Base-by-base conservation (phyloP, 2,329 filamentous ascomycete genomes). In the Chaetomium sp. region DNA sequence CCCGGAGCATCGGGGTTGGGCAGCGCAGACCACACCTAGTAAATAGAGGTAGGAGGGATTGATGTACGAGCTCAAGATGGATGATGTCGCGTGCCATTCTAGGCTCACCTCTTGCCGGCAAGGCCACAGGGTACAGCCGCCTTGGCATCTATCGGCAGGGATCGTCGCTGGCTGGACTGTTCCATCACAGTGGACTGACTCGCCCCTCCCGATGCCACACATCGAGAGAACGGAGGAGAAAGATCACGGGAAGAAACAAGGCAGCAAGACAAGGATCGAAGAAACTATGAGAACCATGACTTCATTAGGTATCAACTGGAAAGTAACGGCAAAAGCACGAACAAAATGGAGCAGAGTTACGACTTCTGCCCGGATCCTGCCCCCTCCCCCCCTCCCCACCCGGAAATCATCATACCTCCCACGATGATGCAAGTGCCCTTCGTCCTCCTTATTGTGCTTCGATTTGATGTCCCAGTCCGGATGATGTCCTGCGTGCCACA, bases 1-100 rank as follows among this genome's bases (percentile, higher is more conserved):
- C 70, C 72, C 75, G 75, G 65, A 80, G 70, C 80, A 81, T 81
- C 55, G 64, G 45, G 33, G 57, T n/a, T 10, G 16, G 21, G 25
- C 33, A 25, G 4, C 35, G 16, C 16, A 19, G 23, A 13, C 29
- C 29, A n/a, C 9, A 42, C 38, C 29, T 1, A 16, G 21, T 1
- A 8, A 23, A 42, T 4, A 7, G 10, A 31, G 16, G 13, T 27
- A 1, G 19, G 25, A 2, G 8, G 12, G 12, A 29, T 16, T 31
- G 25, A 23, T 31, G 19, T 31, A n/a, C 2, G 4, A 29, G 25
- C 12, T 49, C 25, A 31, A 19, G 29, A 21, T 9, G 5, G 60
- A 12, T n/a, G 23, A 25, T 55, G 50, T 60, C 50, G 42, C 35
- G 60, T 57, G 29, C 35, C 33, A 10, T 42, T 42, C 38, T 16